Conservation (phyloP, 345 rosid genomes). For the Carallia pectinifolia region DNA sequence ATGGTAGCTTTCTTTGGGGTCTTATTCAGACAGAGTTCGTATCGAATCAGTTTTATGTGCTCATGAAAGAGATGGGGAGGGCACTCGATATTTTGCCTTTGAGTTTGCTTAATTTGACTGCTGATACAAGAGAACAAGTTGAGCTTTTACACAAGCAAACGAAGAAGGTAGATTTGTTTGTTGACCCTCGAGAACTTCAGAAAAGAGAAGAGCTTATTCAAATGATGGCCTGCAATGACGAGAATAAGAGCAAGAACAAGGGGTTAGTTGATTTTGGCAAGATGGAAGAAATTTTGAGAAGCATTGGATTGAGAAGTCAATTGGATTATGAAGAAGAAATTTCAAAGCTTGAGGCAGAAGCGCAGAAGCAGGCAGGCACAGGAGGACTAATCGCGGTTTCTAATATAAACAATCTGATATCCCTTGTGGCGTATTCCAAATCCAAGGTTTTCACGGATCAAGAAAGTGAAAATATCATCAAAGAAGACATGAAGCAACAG, state of each 20-base stretch:
- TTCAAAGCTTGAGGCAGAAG: conserved; percentile 50
- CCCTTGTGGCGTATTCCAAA: conserved; percentile 48
- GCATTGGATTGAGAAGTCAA: conserved; percentile 43
- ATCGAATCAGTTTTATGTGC: conserved; percentile 48
- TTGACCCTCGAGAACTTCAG: conserved; percentile 43
- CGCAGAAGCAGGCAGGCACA: conserved; percentile 61
- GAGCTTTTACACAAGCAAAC: conserved; percentile 65
- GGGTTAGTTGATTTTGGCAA: conserved; percentile 33
- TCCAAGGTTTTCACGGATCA: conserved; percentile 33
- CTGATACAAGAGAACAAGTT: conserved; percentile 62
- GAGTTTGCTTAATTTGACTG: conserved; percentile 44
- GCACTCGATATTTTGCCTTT: conserved; percentile 66
- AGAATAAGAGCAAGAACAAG: conserved; percentile 39
- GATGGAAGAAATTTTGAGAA: conserved; percentile 36
- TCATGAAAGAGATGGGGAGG: conserved; percentile 61
- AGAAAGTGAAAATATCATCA: conserved; percentile 28
- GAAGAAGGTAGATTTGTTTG: conserved; percentile 43
- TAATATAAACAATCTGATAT: conserved; percentile 57
- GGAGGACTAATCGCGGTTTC: conserved; percentile 63
- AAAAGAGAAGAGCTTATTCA: conserved; percentile 47
- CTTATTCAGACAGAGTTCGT: conserved; percentile 38
- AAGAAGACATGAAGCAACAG: conserved; percentile 26
- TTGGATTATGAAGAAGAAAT: conserved; percentile 54
- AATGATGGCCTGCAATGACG: conserved; percentile 39
- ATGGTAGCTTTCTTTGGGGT: conserved; percentile 54